Evolutionary conservation across 2,329 filamentous ascomycete species (phyloP).

Genomic region (Beauveria asiatica): DNA sequence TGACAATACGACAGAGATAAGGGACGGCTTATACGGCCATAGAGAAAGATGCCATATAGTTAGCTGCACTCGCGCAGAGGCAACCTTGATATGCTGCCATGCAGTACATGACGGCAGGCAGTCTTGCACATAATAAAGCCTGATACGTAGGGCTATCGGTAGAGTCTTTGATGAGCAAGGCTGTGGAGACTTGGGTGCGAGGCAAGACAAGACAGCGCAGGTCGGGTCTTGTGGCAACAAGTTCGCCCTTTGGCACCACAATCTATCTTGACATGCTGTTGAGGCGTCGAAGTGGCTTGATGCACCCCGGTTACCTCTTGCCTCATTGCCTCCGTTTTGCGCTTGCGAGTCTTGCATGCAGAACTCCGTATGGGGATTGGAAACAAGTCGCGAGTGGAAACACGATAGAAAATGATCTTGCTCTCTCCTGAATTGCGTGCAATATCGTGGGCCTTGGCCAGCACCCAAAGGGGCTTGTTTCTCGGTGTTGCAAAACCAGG

Average conservation of each 20-base stretch:
- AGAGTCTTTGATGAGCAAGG: not conserved
- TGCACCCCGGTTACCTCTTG: not conserved
- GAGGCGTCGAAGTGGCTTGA: conserved; percentile 5
- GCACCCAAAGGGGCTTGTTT: not conserved
- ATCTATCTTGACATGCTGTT: conserved; percentile 1
- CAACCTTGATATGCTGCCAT: not conserved
- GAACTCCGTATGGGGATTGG: not conserved
- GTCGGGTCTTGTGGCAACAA: not conserved
- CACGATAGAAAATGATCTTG: not conserved
- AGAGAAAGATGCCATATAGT: not conserved
- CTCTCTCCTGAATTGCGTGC: not conserved
- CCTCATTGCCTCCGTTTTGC: not conserved
- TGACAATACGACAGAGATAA: not conserved
- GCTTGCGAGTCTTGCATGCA: not conserved
- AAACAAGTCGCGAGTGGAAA: not conserved
- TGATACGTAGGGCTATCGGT: not conserved
- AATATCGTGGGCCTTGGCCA: not conserved
- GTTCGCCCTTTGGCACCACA: not conserved
- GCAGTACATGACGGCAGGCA: not conserved
- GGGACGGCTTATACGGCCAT: not conserved
- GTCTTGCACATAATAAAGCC: not conserved
- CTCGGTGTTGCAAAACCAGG: not conserved
- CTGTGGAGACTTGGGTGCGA: not conserved
- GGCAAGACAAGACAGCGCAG: not conserved
- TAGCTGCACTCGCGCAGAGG: not conserved